Evolutionary conservation across 352 stramenopile species (phyloP).

Genomic region (Globisporangium solare): DNA sequence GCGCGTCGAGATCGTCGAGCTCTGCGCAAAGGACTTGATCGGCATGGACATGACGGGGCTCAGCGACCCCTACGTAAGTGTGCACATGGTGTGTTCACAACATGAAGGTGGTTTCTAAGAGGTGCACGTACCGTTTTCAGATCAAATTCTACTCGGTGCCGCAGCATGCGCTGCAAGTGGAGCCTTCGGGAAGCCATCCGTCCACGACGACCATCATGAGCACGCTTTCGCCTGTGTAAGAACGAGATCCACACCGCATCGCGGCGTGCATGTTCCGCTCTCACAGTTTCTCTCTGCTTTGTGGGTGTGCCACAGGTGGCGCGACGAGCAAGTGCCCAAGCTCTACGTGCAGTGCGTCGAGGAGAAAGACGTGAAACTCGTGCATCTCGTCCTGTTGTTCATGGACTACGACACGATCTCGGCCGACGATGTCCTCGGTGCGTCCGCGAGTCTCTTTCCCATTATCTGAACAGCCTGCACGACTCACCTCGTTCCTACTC

Average conservation of each 20-base stretch:
- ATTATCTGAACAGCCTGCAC: not conserved
- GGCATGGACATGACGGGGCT: conserved; percentile 74
- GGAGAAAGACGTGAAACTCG: conserved; percentile 44
- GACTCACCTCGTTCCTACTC: not conserved
- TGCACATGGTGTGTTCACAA: too few relatives aligned
- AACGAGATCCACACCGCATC: not conserved
- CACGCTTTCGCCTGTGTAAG: conserved; percentile 57
- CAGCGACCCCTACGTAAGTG: conserved; percentile 73
- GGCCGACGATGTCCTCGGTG: conserved; percentile 66
- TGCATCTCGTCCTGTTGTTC: conserved; percentile 70
- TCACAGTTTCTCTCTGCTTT: too few relatives aligned
- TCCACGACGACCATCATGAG: conserved; percentile 57
- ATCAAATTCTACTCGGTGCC: conserved; percentile 75
- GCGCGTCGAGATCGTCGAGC: conserved; percentile 52
- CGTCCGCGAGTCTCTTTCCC: not conserved
- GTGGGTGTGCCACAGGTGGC: conserved; percentile 31
- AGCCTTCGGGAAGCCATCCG: conserved; percentile 41
- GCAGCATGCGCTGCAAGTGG: conserved; percentile 44
- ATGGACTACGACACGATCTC: conserved; percentile 84
- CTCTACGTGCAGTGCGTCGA: conserved; percentile 47
- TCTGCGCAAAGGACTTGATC: conserved; percentile 52
- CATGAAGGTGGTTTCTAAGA: conserved; percentile 1
- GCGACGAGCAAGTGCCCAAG: conserved; percentile 58
- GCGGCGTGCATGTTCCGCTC: not conserved
- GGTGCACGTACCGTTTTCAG: conserved; percentile 12